Base-by-base conservation (phyloP, 495 filamentous ascomycete genomes). In the Cladorrhinum samala region DNA sequence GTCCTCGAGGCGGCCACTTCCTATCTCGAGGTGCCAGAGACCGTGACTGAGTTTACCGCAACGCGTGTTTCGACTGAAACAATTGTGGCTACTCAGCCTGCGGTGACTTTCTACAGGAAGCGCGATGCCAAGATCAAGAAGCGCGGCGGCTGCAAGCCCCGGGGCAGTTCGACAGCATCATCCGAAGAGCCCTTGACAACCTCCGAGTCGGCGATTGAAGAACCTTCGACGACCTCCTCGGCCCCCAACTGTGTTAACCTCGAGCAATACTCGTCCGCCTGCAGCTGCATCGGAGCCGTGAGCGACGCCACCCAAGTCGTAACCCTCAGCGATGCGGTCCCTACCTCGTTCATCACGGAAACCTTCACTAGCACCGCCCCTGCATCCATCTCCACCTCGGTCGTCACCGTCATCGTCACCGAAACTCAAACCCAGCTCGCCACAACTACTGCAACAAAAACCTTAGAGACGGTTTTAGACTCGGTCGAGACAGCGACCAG, bases 251-350 rank as follows among this genome's bases (percentile, higher is more conserved):
- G 25, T 23, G 21, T 23, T 13, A 17, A 47, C 45, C 20, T 24
- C 21, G 45, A n/a, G 3, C 20, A 47, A n/a, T 47, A 47, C 14
- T 47, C 45, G 9, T 47, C 45, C 17, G 45, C 45, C 8, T 47
- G 45, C 45, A 27, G 14, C 24, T 47, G 45, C 24, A 47, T 47
- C 45, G 24, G 23, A 13, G 45, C 45, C 17, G 45, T 33, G 9
- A 5, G 23, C 14, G 45, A 33, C 3, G n/a, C 24, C 45, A 47
- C 43, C 43, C 13, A 27, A 13, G n/a, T 21, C 11, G 20, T 46
- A 9, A 13, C 23, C 50, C 19, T n/a, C 40, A 46, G 6, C 27
- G 6, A 5, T 11, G 5, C 27, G 6, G 27, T 11, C 11, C 27
- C 27, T 6, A 33, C 27, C 27, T 33, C 27, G 11, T 6, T 11